Evolutionary conservation across 352 stramenopile species (phyloP).

Genomic region (Phytopythium chamaehyphon): DNA sequence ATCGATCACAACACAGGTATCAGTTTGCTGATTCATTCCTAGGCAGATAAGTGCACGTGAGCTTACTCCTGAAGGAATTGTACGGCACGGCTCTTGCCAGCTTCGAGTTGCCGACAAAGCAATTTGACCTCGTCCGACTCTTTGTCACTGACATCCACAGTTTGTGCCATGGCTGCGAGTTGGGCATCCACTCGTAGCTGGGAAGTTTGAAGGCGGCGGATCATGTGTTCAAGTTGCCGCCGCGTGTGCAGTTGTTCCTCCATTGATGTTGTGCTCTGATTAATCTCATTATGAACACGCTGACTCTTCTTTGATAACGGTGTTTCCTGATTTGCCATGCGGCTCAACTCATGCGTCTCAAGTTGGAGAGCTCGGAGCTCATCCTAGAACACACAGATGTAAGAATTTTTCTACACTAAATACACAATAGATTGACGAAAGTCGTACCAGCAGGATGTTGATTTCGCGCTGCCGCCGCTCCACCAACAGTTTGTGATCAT

Average conservation of each 20-base stretch:
- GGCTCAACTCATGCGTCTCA: conserved; percentile 62
- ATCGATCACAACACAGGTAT: neutral
- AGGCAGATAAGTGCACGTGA: no score
- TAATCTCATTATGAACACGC: conserved; percentile 64
- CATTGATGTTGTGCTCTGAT: conserved; percentile 62
- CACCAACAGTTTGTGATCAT: conserved; percentile 68
- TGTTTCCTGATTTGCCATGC: conserved; percentile 76
- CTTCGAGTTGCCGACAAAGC: conserved; percentile 73
- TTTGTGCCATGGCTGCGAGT: conserved; percentile 56
- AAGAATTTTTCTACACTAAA: neutral
- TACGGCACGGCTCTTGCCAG: conserved; percentile 60
- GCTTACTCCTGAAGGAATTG: conserved; percentile 75
- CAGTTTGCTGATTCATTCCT: no score
- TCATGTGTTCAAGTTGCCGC: conserved; percentile 79
- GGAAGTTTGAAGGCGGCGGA: conserved; percentile 66
- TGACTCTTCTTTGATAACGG: conserved; percentile 69
- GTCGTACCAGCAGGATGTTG: conserved; percentile 41
- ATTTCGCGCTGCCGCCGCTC: conserved; percentile 66
- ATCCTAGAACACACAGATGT: conserved; percentile 30
- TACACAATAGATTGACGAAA: neutral
- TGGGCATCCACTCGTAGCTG: conserved; percentile 71
- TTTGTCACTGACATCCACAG: conserved; percentile 56
- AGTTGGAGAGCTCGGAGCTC: conserved; percentile 64
- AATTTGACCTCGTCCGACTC: conserved; percentile 73
- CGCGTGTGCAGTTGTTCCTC: conserved; percentile 78